A percentile compares a stretch with the other conserved stretches of the same genome.
Evolutionary conservation across 768 basidiomycete genomes (phyloP).

Genomic region (Cystofilobasidium ferigula): DNA sequence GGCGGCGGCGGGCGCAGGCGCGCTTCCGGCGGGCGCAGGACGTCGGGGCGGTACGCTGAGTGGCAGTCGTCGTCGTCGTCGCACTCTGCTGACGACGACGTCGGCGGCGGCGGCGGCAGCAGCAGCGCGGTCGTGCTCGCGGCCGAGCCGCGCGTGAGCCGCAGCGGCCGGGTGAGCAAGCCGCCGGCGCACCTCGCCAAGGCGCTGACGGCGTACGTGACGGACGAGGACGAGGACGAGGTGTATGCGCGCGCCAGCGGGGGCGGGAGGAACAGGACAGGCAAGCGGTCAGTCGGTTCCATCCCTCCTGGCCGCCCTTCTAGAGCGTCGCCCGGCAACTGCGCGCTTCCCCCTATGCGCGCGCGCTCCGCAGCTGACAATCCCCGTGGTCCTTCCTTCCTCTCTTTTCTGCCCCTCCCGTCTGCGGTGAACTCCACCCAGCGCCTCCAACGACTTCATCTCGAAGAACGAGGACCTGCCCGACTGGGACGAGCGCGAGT

Average conservation of each 20-base stretch:
- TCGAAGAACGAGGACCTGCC: slow-evolving; percentile 3
- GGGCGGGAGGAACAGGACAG: neutral
- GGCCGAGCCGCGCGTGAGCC: neutral
- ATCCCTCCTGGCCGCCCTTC: no score
- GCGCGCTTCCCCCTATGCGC: no score
- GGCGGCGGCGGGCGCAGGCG: no score
- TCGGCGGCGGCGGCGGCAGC: neutral
- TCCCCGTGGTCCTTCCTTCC: no score
- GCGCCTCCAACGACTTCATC: neutral
- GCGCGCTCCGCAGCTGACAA: no score
- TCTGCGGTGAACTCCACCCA: neutral
- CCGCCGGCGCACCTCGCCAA: neutral
- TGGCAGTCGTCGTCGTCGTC: no score
- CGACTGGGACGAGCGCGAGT: neutral
- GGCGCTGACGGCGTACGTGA: neutral
- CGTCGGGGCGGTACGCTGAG: no score
- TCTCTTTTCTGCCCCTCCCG: no score
- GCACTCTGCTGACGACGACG: neutral
- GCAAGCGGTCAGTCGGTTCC: neutral
- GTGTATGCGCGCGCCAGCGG: neutral
- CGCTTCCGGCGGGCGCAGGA: no score
- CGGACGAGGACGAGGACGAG: neutral
- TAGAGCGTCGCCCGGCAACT: no score
- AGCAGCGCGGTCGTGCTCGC: neutral
- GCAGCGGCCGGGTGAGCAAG: neutral